These are phyloP conservation scores for Fusarium nygamai DNA, from an alignment of 2,329 filamentous ascomycete species.

Conservation along the genomic window DNA sequence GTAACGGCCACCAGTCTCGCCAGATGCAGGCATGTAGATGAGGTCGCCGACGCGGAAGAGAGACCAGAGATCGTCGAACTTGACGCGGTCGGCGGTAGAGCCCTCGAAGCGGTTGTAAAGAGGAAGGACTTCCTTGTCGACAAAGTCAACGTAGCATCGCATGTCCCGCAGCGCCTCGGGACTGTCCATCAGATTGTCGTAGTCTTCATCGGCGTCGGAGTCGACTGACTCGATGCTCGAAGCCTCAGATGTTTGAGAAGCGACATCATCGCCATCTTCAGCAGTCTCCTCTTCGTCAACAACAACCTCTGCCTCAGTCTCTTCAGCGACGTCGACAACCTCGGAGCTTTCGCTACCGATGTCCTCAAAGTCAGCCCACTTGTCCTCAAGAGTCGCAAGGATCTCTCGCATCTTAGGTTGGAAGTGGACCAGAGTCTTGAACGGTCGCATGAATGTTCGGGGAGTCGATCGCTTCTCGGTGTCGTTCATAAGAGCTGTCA, in stretches of 20 bases:
- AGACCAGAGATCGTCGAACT: constrained; percentile 55
- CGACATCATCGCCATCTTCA: constrained; percentile 42
- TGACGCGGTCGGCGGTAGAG: constrained; percentile 45
- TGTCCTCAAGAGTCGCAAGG: constrained; percentile 52
- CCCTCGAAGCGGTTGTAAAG: constrained; percentile 45
- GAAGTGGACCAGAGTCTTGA: constrained; percentile 53
- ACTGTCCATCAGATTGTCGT: constrained; percentile 51
- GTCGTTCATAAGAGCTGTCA: constrained; percentile 51
- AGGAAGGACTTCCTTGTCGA: constrained; percentile 55
- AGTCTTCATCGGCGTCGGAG: constrained; percentile 49
- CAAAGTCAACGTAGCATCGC: constrained; percentile 55
- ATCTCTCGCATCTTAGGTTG: constrained; percentile 54
- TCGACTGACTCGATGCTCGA: constrained; percentile 37
- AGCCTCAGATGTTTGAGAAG: constrained; percentile 45
- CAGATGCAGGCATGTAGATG: constrained; percentile 51
- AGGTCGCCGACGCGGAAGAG: constrained; percentile 54
- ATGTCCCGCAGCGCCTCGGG: constrained; percentile 53
- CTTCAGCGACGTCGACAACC: constrained; percentile 37
- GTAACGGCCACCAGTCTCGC: constrained; percentile 49
- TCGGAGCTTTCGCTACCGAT: constrained; percentile 37
- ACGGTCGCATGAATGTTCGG: constrained; percentile 54
- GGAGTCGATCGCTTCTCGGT: constrained; percentile 49
- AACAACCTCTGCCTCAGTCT: constrained; percentile 44
- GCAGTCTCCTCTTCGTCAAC: constrained; percentile 28
- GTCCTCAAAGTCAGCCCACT: constrained; percentile 53